Base-by-base conservation (phyloP, 805 yeast genomes). In the Kuraishia cidri region DNA sequence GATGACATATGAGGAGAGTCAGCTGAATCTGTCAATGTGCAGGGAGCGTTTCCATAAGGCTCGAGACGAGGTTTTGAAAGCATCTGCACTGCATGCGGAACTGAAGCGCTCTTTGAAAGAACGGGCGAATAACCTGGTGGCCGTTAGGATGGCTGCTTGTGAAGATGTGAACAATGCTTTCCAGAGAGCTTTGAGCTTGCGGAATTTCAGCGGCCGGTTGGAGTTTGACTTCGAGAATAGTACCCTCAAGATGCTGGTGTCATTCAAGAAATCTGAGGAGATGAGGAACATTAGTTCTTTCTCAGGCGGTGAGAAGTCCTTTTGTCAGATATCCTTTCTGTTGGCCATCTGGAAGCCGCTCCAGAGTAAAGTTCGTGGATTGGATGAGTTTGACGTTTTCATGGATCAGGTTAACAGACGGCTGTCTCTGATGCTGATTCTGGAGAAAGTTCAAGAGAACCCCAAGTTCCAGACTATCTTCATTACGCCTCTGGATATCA, bases 221-320 rank as follows among this genome's bases (percentile, higher is more conserved):
- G 64, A 64, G 11, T 79, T 90, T 49, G 80, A 79, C 41, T 71
- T 68, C 37, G 61, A 54, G 5, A 58, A 63, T 7, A 63, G 64
- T 33, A 60, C 61, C n/a, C 55, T 83, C 37, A 62, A 66, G 17
- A 66, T 82, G 56, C 55, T 66, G 35, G 84, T 79, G 2, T 68
- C 79, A 18, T 79, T 87, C 0, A 70, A 72, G 37, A 70, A 64
- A 31, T 77, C 72, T 37, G 69, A 66, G 25, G 66, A 67, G 18
- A 63, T 72, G 21, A 65, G 95, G 43, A 74, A 79, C 24, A 85
- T 85, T 3, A 83, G 78, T 42, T 80, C 96, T 0, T 66, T 90
- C 17, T 86, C 96, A 1, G 99, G 99, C 24, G 99, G 99, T 29
- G 98, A 92, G 52, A 88, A 88, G 50, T 86, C 97, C 1, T 90